These are phyloP conservation scores for Metschnikowia orientalis DNA, from an alignment of 805 yeast species.

Conservation along the genomic window DNA sequence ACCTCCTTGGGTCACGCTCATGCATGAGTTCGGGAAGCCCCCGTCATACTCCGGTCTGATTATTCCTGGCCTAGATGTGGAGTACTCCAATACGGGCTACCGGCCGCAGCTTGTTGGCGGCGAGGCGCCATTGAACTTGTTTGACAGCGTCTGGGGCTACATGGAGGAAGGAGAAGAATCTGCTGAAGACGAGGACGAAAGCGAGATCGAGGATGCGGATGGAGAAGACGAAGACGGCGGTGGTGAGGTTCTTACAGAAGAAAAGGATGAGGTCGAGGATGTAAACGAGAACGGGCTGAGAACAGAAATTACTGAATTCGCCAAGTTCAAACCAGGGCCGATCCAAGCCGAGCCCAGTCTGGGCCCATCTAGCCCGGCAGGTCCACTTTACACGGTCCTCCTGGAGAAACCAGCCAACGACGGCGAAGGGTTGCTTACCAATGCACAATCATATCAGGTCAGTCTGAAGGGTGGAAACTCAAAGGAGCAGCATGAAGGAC, in stretches of 20 bases:
- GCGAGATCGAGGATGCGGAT: constrained; percentile 2
- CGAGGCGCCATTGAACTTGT: constrained; percentile 7
- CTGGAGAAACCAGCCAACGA: constrained; percentile 10
- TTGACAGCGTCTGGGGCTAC: constrained; percentile 31
- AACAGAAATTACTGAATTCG: constrained; percentile 13
- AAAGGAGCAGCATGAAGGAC: not conserved
- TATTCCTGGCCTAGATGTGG: constrained; percentile 46
- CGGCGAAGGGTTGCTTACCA: constrained; percentile 2
- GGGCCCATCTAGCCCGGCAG: constrained; percentile 3
- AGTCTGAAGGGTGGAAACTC: too few species aligned
- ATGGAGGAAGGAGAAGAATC: constrained; percentile 28
- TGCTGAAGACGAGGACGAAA: constrained; percentile 22
- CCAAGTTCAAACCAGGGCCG: constrained; percentile 1
- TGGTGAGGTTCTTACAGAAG: constrained; percentile 24
- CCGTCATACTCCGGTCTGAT: constrained; percentile 70
- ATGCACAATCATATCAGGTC: constrained; percentile 8
- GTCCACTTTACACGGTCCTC: constrained; percentile 13
- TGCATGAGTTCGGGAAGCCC: constrained; percentile 74
- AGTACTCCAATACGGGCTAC: constrained; percentile 36
- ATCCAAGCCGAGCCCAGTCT: too few species aligned
- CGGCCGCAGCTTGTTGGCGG: constrained; percentile 11
- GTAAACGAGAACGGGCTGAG: constrained; percentile 17
- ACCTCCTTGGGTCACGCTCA: constrained; percentile 73
- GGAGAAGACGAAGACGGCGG: not conserved
- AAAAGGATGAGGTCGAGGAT: constrained; percentile 51